These are phyloP conservation scores for Botrytis aclada DNA, from an alignment of 2,329 filamentous ascomycete species.

Conservation along the genomic window DNA sequence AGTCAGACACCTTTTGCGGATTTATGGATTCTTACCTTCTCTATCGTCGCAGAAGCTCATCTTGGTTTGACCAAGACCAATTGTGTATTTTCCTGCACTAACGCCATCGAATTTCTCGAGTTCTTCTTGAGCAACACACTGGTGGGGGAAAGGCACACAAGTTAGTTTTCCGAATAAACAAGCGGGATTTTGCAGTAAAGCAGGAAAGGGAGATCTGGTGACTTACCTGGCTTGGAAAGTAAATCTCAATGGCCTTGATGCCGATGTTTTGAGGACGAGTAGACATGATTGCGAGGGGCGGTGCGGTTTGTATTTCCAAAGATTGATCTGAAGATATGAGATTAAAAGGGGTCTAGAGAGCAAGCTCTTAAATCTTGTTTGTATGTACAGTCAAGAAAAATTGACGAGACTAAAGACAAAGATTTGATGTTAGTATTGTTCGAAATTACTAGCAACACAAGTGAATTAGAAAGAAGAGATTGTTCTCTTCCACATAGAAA, in stretches of 20 bases:
- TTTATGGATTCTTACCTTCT: constrained; percentile 56
- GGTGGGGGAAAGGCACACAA: neutral
- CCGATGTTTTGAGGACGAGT: constrained; percentile 80
- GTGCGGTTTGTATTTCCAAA: constrained; percentile 23
- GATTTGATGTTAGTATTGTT: constrained; percentile 18
- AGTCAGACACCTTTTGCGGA: neutral
- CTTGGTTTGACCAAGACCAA: constrained; percentile 85
- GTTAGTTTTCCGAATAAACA: constrained; percentile 11
- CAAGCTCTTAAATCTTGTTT: neutral
- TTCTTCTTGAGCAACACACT: constrained; percentile 83
- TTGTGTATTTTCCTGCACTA: constrained; percentile 80
- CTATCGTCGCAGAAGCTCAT: constrained; percentile 91
- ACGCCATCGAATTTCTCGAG: constrained; percentile 86
- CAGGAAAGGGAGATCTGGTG: neutral
- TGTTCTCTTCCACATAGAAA: neutral
- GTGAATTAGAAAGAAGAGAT: neutral
- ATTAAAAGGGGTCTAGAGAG: neutral
- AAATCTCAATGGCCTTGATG: constrained; percentile 91
- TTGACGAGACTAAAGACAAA: constrained; percentile 16
- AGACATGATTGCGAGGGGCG: constrained; percentile 54
- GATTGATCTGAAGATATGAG: constrained; percentile 1
- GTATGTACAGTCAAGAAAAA: constrained; percentile 13
- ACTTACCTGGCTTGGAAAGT: constrained; percentile 80
- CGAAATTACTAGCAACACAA: neutral
- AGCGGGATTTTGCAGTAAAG: neutral